Evolutionary conservation across 1,284 basidiomycete species (phyloP).

Genomic region (Laetiporus sulphureus): DNA sequence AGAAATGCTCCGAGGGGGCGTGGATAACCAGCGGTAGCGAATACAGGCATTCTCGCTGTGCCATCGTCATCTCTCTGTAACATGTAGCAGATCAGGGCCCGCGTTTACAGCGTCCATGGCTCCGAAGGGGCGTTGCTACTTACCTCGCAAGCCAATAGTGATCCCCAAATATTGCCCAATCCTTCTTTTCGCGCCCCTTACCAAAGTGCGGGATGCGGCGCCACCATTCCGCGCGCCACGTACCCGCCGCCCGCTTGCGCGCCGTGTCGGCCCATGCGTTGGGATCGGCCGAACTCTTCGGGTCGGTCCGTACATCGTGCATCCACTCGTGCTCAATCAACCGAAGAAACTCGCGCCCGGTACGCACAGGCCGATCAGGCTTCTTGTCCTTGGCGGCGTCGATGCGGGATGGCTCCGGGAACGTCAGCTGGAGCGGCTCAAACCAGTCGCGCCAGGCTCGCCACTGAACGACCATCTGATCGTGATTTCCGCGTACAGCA

Average conservation of each 20-base stretch:
- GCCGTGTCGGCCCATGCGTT: constrained; percentile 39
- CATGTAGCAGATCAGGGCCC: too few relatives aligned
- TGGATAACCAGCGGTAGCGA: constrained; percentile 70
- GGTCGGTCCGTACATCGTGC: constrained; percentile 21
- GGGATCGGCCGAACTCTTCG: constrained; percentile 27
- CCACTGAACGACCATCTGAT: constrained; percentile 86
- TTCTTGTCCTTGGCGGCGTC: constrained; percentile 4
- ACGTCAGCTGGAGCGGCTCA: constrained; percentile 19
- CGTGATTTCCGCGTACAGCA: constrained; percentile 88
- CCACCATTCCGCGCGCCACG: constrained; percentile 41
- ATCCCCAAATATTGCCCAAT: constrained; percentile 68
- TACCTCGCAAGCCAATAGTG: constrained; percentile 71
- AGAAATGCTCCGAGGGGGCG: constrained; percentile 69
- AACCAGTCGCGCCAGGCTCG: constrained; percentile 75
- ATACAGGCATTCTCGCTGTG: constrained; percentile 63
- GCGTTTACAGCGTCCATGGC: too few relatives aligned
- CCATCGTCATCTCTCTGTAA: constrained; percentile 41
- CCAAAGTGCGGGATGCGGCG: constrained; percentile 24
- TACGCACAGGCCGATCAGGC: constrained; percentile 30
- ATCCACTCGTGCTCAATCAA: constrained; percentile 38
- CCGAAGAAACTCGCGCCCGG: constrained; percentile 45
- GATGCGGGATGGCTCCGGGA: constrained; percentile 9
- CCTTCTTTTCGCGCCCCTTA: constrained; percentile 42
- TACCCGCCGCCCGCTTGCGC: constrained; percentile 27
- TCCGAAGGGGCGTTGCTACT: constrained; percentile 10